These are phyloP conservation scores for Sphagnum contortum DNA, from an alignment of 225 moss, liverwort and hornwort genomes.

Conservation along the genomic window DNA sequence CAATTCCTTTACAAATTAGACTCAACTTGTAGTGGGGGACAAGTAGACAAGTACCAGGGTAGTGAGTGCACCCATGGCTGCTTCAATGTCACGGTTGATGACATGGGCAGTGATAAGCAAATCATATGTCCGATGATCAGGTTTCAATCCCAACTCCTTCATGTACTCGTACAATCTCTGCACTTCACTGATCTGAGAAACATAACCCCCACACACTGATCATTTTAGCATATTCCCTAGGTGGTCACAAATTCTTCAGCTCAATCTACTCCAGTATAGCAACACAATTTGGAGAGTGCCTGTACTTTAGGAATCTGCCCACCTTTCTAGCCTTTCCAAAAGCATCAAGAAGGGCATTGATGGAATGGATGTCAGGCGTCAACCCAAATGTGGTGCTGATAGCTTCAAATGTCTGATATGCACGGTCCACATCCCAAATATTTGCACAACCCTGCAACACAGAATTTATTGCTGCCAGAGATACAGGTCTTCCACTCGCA, in stretches of 20 bases:
- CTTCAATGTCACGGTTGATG: slow-evolving; percentile 62
- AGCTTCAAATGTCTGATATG: slow-evolving; percentile 90
- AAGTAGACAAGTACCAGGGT: slow-evolving; percentile 33
- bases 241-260: too few relatives aligned
- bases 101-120: slow-evolving; percentile 64
- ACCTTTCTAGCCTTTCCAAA: slow-evolving; percentile 81
- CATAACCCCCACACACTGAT: neutral
- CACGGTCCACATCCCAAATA: slow-evolving; percentile 79
- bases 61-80: slow-evolving; percentile 48
- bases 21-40: too few relatives aligned
- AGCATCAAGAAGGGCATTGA: slow-evolving; percentile 71
- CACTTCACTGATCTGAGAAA: slow-evolving; percentile 47
- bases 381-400: slow-evolving; percentile 69
- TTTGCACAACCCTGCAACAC: slow-evolving; percentile 75
- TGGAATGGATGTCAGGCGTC: slow-evolving; percentile 63
- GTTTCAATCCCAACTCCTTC: slow-evolving; percentile 49
- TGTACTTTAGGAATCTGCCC: slow-evolving; percentile 49
- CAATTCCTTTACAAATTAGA: too few relatives aligned
- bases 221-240: too few relatives aligned
- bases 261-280: too few relatives aligned
- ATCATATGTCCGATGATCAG: slow-evolving; percentile 63
- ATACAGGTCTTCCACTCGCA: slow-evolving; percentile 37
- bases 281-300: slow-evolving; percentile 40
- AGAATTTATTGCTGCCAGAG: slow-evolving; percentile 79
- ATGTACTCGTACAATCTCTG: slow-evolving; percentile 73